Base-by-base conservation (phyloP, 192 early-diverging fungal genomes). In the Diversispora epigaea region DNA sequence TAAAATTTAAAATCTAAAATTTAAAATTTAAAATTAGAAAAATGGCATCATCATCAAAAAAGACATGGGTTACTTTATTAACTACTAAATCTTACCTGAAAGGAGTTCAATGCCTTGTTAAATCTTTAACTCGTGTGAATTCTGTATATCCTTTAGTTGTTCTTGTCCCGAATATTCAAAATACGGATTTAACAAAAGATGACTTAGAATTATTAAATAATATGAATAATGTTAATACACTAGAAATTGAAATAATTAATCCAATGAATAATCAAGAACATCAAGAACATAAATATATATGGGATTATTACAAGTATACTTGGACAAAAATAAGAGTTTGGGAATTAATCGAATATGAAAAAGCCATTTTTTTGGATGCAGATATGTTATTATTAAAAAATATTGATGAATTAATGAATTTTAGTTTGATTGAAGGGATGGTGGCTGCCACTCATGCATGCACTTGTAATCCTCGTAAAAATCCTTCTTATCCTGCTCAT, bases 291-390 rank as follows among this genome's bases (percentile, higher is more conserved):
- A 50, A 63, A 63, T 78, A 78, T 54, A 11, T 78, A 22, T 73
- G 70, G 63, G 70, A 73, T 32, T 41, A 67, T 32, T 79, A 56
- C n/a, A 69, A 54, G 17, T 71, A 83, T 19, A 80, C 77, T 63
- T 86, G 81, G 83, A 89, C 92, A 47, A 94, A 93, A 72, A 75
- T 94, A 10, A 82, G 89, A 45, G 91, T 84, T 14, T 93, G 89
- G 83, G 80, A 87, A 65, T 83, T 89, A 22, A 72, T 73, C 1
- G 81, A 80, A 5, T 91, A 80, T 76, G 83, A 89, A 32, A 68
- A 79, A 25, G 80, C 93, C 40, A 85, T 82, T 2, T 84, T 91
- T 67, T 45, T 94, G 49, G 93, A 93, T 77, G 86, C 91, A 0
- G 93, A 93, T 76, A 89, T 89, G 79, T 70, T 92, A 15, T 83